Evolutionary conservation across 139 green algal genomes (phyloP), one percentile per base, ranked within the genome.

Genomic region (Picochlorum sp.): DNA sequence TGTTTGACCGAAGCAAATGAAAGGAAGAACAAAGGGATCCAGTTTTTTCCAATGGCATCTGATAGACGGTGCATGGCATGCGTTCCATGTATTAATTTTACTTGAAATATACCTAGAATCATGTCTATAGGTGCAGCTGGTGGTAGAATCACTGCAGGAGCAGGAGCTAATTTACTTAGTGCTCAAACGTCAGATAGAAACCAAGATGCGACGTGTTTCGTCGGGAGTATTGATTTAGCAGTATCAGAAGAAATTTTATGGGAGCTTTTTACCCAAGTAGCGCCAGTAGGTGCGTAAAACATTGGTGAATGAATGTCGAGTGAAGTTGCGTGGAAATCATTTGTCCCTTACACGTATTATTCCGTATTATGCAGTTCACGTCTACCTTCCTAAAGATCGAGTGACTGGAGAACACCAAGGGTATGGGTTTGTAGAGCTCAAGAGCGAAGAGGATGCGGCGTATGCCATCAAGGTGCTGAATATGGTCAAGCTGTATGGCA

Each of bases 371-470:
- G 78, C 87, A 95, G 87, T 93, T 6, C 95, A 95, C 61, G 89
- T 98, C 18, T 99, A 99, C 70, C 59, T 99, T 47, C 94, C 94
- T 4, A 98, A 98, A 70, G 94, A 99, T 63, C 72, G 94, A 0
- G 94, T 99, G 8, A 97, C 92, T 8, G 90, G 81, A 55, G 63
- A 79, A 44, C 94, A 99, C 72, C 90, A 98, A 70, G 86, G 92
- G n/a, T 98, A 98, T 65, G 94, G 88, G 20, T 99, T 99, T 71
- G 92, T 98, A 55, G 94, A 99, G 78, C 96, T 95, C 58, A 63
- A 71, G 11, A 74, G 65, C 0, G 92, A 97, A 65, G 88, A 97
- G 57, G 93, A 98, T 66, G 88, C 92, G 0, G 89, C 97, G 65
- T 98, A 98, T 77, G 86, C 84, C 8, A 94, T 97, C 34, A 97